Evolutionary conservation across 306 rosid species (phyloP), one percentile per base, ranked within the genome.

Genomic region (Ceratonia siliqua): DNA sequence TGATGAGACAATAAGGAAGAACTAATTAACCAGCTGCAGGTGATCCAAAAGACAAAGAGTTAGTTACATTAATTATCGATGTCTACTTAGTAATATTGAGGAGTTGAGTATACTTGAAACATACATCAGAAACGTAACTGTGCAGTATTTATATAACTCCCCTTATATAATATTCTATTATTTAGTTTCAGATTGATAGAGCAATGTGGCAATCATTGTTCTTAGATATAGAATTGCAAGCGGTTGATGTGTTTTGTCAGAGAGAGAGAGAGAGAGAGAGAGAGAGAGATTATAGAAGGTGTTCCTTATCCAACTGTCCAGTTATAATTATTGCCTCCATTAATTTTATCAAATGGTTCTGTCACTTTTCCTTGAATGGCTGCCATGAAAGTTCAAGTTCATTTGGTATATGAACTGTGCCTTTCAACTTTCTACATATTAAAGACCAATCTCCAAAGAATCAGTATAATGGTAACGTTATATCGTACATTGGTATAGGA

Each of bases 401-500:
- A 53, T 53, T 72, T 5, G 59, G 50, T 72, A 42, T 61, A 52
- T 73, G 78, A 69, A 21, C 41, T 68, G 72, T 57, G 68, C 49
- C 78, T 78, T 82, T 62, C 82, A 67, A 66, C 58, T 67, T 73
- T 45, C 79, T 68, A 67, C 82, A 48, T 24, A 63, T 70, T 18
- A 67, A 70, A 57, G 77, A 52, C 71, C 42, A 70, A 27, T n/a
- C n/a, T n/a, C n/a, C n/a, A n/a, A n/a, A n/a, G n/a, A n/a, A n/a
- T n/a, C n/a, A n/a, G n/a, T n/a, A n/a, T n/a, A n/a, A n/a, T n/a
- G n/a, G n/a, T n/a, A n/a, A n/a, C n/a, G n/a, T n/a, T n/a, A n/a
- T n/a, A n/a, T n/a, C n/a, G n/a, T n/a, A n/a, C n/a, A n/a, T n/a
- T n/a, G n/a, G n/a, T n/a, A n/a, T 4, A 64, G 41, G 4, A 27